These are phyloP conservation scores for Erythrobasidium hasegawianum DNA, from an alignment of 1,284 basidiomycete species.

Conservation along the genomic window DNA sequence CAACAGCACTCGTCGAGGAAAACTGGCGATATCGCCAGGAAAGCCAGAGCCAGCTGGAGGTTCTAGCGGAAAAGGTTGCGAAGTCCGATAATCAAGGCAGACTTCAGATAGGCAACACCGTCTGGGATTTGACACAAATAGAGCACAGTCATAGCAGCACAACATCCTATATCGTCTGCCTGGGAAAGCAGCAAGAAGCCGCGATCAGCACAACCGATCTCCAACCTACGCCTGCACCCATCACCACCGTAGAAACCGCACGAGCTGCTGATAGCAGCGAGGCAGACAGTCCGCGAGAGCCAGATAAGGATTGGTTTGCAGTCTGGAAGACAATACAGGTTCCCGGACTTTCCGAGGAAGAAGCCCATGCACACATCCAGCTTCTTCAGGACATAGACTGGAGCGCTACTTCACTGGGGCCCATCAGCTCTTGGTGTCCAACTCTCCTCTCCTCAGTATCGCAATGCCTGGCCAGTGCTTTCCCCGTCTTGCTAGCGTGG, in stretches of 20 bases:
- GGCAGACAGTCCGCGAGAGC: not conserved
- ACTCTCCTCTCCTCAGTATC: constrained; percentile 15
- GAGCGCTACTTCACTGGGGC: constrained; percentile 19
- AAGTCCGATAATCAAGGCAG: too few relatives aligned
- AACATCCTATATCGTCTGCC: not conserved
- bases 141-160: not conserved
- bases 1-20: too few relatives aligned
- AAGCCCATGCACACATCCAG: constrained; percentile 15
- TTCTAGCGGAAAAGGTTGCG: too few relatives aligned
- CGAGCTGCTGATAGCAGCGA: not conserved
- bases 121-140: not conserved
- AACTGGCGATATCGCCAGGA: too few relatives aligned
- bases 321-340: constrained; percentile 15
- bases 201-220: not conserved
- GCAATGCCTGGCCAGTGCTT: constrained; percentile 18
- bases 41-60: too few relatives aligned
- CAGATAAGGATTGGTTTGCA: constrained; percentile 20
- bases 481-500: constrained; percentile 31
- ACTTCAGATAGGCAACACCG: not conserved
- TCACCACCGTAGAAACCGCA: not conserved
- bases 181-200: not conserved
- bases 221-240: not conserved
- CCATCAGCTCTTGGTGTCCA: constrained; percentile 19
- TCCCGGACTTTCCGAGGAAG: constrained; percentile 1
- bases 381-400: constrained; percentile 25